Conservation (phyloP, 2,329 filamentous ascomycete species). For the Sphaerulina populicola region DNA sequence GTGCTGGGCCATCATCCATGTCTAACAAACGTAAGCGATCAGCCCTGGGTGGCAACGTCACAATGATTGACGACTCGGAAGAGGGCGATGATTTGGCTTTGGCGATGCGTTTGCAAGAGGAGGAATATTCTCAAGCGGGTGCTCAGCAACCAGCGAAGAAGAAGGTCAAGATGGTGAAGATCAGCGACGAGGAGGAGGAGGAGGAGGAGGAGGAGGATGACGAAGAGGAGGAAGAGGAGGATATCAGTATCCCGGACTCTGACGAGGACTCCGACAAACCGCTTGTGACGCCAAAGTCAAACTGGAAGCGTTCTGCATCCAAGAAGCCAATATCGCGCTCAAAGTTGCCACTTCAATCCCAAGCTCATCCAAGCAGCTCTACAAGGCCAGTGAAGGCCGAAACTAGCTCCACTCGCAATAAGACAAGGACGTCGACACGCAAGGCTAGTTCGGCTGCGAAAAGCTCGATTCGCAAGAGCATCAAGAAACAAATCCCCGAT, state of each 20-base stretch:
- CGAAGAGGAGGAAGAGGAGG: slow-evolving; percentile 16
- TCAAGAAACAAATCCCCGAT: slow-evolving; percentile 29
- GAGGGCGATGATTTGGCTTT: slow-evolving; percentile 27
- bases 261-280: slow-evolving; percentile 21
- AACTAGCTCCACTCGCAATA: slow-evolving; percentile 5
- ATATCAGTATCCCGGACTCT: slow-evolving; percentile 25
- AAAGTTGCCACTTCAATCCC: background rate
- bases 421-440: slow-evolving; percentile 20
- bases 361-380: background rate
- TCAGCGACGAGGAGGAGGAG: slow-evolving; percentile 24
- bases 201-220: slow-evolving; percentile 24
- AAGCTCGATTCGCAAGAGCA: slow-evolving; percentile 25
- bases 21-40: slow-evolving; percentile 30
- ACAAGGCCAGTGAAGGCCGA: slow-evolving; percentile 17
- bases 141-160: slow-evolving; percentile 23
- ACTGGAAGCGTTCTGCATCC: background rate
- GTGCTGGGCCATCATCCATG: slow-evolving; percentile 19
- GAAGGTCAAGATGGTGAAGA: slow-evolving; percentile 19
- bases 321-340: background rate
- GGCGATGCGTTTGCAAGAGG: slow-evolving; percentile 30
- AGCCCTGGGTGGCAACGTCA: slow-evolving; percentile 20
- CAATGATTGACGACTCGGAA: slow-evolving; percentile 25
- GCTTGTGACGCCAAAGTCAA: slow-evolving; percentile 4
- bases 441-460: slow-evolving; percentile 22
- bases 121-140: slow-evolving; percentile 28